phyloP scores from a whole-genome alignment of 768 basidiomycete genomes.

The Daedaleopsis sinensis region DNA sequence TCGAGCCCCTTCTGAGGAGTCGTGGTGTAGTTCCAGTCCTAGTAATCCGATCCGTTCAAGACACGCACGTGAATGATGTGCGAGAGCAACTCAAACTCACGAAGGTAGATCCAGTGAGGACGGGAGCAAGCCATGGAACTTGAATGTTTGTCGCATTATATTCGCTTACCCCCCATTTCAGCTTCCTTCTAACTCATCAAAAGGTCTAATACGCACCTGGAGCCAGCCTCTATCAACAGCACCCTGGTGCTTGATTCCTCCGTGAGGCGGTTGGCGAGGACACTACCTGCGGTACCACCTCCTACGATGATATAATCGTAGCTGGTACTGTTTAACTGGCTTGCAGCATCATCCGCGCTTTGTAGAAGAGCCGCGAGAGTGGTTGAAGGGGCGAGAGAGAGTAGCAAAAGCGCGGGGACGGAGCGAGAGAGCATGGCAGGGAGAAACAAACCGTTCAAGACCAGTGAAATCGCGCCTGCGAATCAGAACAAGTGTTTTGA shows the following conservation, averaged over 20 bases:
- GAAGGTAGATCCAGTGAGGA: not conserved
- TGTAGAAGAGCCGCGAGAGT: not conserved
- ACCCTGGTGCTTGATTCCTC: conserved; percentile 10
- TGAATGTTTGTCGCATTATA: not conserved
- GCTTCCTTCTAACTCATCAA: not conserved
- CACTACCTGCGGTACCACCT: conserved; percentile 15
- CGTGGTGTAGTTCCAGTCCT: conserved; percentile 32
- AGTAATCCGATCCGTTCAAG: not conserved
- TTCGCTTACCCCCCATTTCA: not conserved
- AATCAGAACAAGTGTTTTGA: not conserved
- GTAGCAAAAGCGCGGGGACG: not conserved
- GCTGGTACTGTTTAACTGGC: not conserved
- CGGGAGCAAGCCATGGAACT: not conserved
- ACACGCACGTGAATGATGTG: not conserved
- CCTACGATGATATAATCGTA: conserved; percentile 10
- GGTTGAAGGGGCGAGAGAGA: not conserved
- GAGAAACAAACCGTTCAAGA: not conserved
- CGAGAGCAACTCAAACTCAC: not conserved
- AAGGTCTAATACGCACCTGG: not conserved
- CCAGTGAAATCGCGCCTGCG: not conserved
- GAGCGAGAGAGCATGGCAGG: not conserved
- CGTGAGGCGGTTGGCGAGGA: conserved; percentile 14
- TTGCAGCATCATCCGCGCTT: not conserved
- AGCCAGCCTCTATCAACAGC: conserved; percentile 17
- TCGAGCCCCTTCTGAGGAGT: conserved; percentile 22